A percentile compares a stretch with the other conserved stretches of the same genome.
phyloP scores from a whole-genome alignment of 495 filamentous ascomycete genomes.

The Extremus antarcticus region DNA sequence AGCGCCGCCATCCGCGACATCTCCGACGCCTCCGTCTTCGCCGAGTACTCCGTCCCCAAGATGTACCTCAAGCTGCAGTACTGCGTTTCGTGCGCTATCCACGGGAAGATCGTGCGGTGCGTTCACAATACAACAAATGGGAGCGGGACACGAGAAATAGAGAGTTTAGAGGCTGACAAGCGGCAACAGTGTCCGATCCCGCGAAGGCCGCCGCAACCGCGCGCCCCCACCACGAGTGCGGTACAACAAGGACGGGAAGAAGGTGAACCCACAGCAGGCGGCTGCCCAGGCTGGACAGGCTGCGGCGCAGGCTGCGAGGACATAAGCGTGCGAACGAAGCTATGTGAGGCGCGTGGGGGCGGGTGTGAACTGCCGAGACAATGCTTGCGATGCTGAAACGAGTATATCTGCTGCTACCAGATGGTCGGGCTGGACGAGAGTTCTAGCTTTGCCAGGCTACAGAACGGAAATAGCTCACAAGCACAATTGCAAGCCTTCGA shows the following conservation, averaged over 20 bases:
- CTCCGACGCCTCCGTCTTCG: constrained; percentile 96
- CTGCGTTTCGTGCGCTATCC: constrained; percentile 99
- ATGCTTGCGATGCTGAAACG: too few species aligned
- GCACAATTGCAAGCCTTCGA: too few species aligned
- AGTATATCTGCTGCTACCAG: too few species aligned
- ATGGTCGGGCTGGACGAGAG: too few species aligned
- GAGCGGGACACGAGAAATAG: too few species aligned
- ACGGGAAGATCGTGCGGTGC: constrained; percentile 99
- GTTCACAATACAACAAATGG: constrained; percentile 23
- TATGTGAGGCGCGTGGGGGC: background rate
- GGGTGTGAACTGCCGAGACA: too few species aligned
- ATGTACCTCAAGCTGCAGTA: constrained; percentile 99
- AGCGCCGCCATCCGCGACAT: constrained; percentile 99
- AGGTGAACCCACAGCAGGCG: constrained; percentile 86
- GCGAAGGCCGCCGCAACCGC: constrained; percentile 95
- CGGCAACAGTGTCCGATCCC: constrained; percentile 78
- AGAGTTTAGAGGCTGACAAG: too few species aligned
- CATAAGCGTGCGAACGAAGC: background rate
- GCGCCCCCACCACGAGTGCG: constrained; percentile 91
- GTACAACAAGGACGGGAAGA: constrained; percentile 99
- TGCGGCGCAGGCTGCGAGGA: background rate
- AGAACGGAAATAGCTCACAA: too few species aligned
- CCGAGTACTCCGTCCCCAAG: constrained; percentile 98
- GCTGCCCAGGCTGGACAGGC: constrained; percentile 40
- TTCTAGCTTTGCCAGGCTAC: too few species aligned